Evolutionary conservation across 1,139 yeast species (phyloP).

Genomic region (Saccharomycopsis hybrid): DNA sequence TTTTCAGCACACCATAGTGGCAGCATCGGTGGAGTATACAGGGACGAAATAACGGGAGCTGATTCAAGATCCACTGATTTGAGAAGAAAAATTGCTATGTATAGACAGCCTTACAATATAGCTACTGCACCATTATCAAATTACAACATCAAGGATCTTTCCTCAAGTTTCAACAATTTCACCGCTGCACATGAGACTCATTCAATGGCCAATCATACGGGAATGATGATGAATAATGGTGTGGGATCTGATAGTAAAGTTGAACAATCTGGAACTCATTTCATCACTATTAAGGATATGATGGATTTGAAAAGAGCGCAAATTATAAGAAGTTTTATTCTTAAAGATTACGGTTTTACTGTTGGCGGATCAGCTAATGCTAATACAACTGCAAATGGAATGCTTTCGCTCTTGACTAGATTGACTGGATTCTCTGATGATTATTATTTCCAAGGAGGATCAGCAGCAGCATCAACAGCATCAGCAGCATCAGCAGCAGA

Average conservation of each 20-base stretch:
- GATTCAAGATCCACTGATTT: conserved; percentile 16
- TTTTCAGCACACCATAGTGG: too few species aligned
- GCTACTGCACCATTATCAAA: conserved; percentile 18
- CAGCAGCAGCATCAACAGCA: too few species aligned
- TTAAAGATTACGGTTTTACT: conserved; percentile 19
- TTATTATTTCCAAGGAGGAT: conserved; percentile 1
- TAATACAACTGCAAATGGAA: conserved; percentile 2
- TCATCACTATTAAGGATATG: conserved; percentile 19
- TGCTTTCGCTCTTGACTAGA: conserved; percentile 5
- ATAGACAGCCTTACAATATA: conserved; percentile 15
- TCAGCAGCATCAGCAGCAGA: too few species aligned
- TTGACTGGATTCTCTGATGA: conserved; percentile 15
- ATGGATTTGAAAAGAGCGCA: conserved; percentile 16
- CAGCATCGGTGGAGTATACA: too few species aligned
- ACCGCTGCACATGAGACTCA: conserved; percentile 19
- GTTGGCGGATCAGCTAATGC: background rate
- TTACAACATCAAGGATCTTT: conserved; percentile 14
- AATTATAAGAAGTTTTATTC: conserved; percentile 5
- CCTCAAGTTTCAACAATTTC: conserved; percentile 17
- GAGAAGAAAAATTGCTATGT: conserved; percentile 11
- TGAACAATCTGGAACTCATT: conserved; percentile 15
- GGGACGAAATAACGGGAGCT: conserved; percentile 7
- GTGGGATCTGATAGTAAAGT: background rate
- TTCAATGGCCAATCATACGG: conserved; percentile 8
- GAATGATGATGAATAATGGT: too few species aligned